Evolutionary conservation across 139 green algal genomes (phyloP), one percentile per base, ranked within the genome.

Genomic region (Raphidocelis subcapitata): DNA sequence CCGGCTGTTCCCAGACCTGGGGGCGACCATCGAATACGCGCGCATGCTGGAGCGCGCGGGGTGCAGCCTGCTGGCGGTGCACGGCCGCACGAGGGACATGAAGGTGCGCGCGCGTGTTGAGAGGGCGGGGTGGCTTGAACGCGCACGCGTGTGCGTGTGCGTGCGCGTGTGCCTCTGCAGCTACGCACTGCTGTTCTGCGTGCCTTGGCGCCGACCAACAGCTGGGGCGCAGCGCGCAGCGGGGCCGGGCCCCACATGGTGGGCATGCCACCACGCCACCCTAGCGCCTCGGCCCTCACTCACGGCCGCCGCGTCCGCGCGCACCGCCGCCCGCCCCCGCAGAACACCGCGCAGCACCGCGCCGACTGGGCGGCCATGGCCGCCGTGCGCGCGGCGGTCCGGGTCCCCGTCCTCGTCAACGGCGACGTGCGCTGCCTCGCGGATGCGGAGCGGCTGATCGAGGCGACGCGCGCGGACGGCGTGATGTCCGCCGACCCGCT

Each of bases 81-180:
- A 99, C 74, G 96, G 94, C 1, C 84, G 96, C 20, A 96, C 92
- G 32, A 85, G 96, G 0, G 94, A 98, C 31, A 88, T 97, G 85
- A 98, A 98, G 84, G 76, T 77, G 49, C 2, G 70, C 10, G 49
- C 20, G 18, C 18, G 49, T 16, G 49, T 57, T 16, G 49, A n/a
- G 49, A 20, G 49, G 49, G 49, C 18, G 20, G 49, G 49, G 49
- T 16, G 49, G 49, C 49, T 20, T 16, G 49, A 57, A 18, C 20
- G 18, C 20, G 18, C 18, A 20, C 23, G 69, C 79, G 5, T 16
- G 49, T 20, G 18, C 20, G 49, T 57, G 20, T n/a, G 49, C 49
- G 49, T 20, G 20, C 20, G 49, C 20, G 20, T 57, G 49, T 16
- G 49, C 49, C 18, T 57, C 49, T 57, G 18, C 49, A 57, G 49